A percentile compares a stretch with the other conserved stretches of the same genome.
Evolutionary conservation across 345 rosid species (phyloP).

Genomic region (Euphorbia peplus): DNA sequence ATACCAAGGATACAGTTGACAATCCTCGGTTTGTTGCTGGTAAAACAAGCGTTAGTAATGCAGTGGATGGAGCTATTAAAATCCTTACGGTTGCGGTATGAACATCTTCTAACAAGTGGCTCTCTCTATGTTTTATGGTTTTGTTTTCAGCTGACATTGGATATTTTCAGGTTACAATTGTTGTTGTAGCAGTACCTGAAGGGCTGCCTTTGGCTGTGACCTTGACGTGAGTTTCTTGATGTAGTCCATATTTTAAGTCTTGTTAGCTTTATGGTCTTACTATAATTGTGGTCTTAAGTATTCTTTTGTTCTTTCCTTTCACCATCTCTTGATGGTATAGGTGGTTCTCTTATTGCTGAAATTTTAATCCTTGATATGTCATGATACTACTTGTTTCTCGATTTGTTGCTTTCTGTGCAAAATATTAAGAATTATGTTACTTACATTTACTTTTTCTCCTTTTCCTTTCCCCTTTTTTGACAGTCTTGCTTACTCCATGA

Average conservation of each 20-base stretch:
- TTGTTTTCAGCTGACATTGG: slow-evolving; percentile 1
- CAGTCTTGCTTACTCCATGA: slow-evolving; percentile 98
- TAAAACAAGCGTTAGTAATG: slow-evolving; percentile 48
- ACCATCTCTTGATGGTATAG: not conserved
- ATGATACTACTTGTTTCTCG: not conserved
- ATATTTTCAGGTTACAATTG: slow-evolving; percentile 77
- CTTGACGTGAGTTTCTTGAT: slow-evolving; percentile 69
- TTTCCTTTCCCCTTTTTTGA: not conserved
- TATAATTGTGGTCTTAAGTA: not conserved
- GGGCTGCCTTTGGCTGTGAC: slow-evolving; percentile 99
- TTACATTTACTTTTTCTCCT: not conserved
- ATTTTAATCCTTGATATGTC: not conserved
- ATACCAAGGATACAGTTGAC: slow-evolving; percentile 49
- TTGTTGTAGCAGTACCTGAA: slow-evolving; percentile 99
- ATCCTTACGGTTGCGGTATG: slow-evolving; percentile 95
- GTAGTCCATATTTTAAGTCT: not conserved
- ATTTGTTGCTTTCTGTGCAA: not conserved
- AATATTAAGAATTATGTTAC: not conserved
- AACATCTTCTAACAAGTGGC: not conserved
- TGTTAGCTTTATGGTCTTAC: not conserved
- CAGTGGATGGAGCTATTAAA: slow-evolving; percentile 69
- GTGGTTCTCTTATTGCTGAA: not conserved
- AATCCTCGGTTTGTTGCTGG: slow-evolving; percentile 50
- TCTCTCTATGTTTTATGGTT: not conserved
- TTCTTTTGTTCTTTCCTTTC: not conserved